A percentile compares a stretch with the other conserved stretches of the same genome.
Conservation (phyloP, 2,329 filamentous ascomycete genomes). For the Talaromyces marneffei region DNA sequence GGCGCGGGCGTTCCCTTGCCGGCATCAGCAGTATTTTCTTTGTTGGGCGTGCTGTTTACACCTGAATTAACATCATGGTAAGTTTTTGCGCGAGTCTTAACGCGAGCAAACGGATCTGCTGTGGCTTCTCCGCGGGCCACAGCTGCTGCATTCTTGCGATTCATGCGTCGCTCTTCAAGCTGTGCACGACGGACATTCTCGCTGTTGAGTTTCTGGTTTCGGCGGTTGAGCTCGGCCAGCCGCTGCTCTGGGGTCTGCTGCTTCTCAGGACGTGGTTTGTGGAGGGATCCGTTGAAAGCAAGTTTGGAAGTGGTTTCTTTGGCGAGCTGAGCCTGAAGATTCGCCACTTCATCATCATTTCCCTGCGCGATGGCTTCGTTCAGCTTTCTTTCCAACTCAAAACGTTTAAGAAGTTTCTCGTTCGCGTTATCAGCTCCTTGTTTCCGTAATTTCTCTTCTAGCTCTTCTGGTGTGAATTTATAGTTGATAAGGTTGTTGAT, state of each 20-base stretch:
- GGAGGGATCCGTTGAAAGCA: conserved; percentile 64
- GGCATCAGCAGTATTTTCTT: conserved; percentile 45
- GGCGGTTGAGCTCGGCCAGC: conserved; percentile 73
- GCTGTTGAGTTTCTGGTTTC: conserved; percentile 78
- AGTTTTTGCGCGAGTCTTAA: conserved; percentile 63
- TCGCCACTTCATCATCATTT: conserved; percentile 53
- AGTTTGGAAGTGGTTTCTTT: conserved; percentile 54
- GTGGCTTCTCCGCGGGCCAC: conserved; percentile 59
- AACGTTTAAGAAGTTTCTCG: conserved; percentile 62
- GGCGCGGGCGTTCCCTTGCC: conserved; percentile 49
- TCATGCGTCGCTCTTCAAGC: conserved; percentile 66
- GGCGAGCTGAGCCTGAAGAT: conserved; percentile 46
- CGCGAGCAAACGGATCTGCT: conserved; percentile 50
- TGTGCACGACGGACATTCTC: conserved; percentile 88
- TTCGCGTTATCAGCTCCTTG: conserved; percentile 63
- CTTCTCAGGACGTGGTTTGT: conserved; percentile 50
- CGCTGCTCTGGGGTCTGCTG: conserved; percentile 66
- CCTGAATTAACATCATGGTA: conserved; percentile 57
- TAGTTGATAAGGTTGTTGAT: conserved; percentile 76
- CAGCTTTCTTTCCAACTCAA: conserved; percentile 59
- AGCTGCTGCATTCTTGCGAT: conserved; percentile 56
- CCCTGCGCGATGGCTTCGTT: conserved; percentile 61
- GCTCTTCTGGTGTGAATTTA: conserved; percentile 74
- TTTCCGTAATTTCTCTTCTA: conserved; percentile 70
- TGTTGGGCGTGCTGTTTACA: conserved; percentile 24